phyloP scores from a whole-genome alignment of 345 rosid species.

The Brassica cretica region DNA sequence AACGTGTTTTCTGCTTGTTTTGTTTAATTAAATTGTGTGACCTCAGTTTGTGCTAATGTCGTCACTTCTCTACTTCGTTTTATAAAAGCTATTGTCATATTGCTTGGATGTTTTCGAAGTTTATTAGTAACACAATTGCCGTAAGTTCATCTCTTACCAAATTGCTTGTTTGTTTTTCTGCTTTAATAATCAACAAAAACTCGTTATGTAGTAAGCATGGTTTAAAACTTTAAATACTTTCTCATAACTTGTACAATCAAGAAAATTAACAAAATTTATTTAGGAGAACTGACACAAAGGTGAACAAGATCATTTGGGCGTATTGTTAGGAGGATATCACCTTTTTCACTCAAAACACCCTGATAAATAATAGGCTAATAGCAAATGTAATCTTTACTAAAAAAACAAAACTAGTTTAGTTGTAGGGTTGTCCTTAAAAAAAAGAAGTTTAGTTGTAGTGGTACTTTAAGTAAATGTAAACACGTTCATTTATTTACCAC shows the following conservation, averaged over 20 bases:
- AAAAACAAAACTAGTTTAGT: neutral
- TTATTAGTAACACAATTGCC: neutral
- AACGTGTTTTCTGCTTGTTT: constrained; percentile 26
- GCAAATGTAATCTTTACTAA: neutral
- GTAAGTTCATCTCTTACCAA: neutral
- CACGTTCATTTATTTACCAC: constrained; percentile 56
- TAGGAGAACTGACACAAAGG: constrained; percentile 13
- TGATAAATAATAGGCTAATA: too few relatives aligned
- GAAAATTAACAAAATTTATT: neutral
- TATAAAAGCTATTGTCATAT: neutral
- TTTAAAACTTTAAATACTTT: neutral
- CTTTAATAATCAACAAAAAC: neutral
- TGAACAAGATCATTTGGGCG: too few relatives aligned
- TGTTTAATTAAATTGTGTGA: neutral
- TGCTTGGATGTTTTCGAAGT: neutral
- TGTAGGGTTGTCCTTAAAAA: neutral
- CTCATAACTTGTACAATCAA: neutral
- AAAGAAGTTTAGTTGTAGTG: neutral
- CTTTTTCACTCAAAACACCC: too few relatives aligned
- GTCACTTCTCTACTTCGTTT: neutral
- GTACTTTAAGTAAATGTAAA: constrained; percentile 25
- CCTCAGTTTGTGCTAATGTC: neutral
- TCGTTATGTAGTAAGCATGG: neutral
- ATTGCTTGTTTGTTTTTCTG: neutral
- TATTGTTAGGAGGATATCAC: too few relatives aligned